A percentile compares a stretch with the other conserved stretches of the same genome.
Conservation (phyloP, 1,139 yeast genomes). For the Candida neerlandica region DNA sequence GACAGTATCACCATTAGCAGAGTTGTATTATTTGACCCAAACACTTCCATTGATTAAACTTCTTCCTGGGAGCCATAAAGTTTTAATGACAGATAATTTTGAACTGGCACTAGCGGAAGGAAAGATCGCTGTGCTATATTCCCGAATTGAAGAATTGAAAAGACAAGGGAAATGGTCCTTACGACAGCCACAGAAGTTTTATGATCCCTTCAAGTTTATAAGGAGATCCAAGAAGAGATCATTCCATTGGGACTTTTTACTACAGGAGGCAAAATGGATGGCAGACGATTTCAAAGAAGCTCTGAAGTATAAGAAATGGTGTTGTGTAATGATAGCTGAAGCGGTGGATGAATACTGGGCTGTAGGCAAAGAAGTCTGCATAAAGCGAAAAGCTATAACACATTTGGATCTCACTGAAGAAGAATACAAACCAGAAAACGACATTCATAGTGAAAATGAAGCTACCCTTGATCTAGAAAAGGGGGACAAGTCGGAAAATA, state of each 20-base stretch:
- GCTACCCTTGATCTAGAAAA: no score
- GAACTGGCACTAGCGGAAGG: slow-evolving; percentile 91
- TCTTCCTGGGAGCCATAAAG: slow-evolving; percentile 83
- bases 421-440: slow-evolving; percentile 2
- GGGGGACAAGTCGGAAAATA: background rate
- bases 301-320: slow-evolving; percentile 65
- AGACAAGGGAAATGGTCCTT: slow-evolving; percentile 89
- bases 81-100: slow-evolving; percentile 79
- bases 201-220: slow-evolving; percentile 62
- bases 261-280: slow-evolving; percentile 89
- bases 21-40: slow-evolving; percentile 83
- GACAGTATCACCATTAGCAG: slow-evolving; percentile 70
- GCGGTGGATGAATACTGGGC: slow-evolving; percentile 79
- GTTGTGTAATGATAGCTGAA: slow-evolving; percentile 69
- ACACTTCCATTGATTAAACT: slow-evolving; percentile 81
- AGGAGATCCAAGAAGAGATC: slow-evolving; percentile 30
- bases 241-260: slow-evolving; percentile 70
- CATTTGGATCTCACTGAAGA: slow-evolving; percentile 15
- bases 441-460: background rate
- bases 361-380: slow-evolving; percentile 69
- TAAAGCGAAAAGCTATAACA: slow-evolving; percentile 35
- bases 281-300: slow-evolving; percentile 77
- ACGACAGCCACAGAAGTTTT: slow-evolving; percentile 74
- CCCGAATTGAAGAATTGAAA: slow-evolving; percentile 89
- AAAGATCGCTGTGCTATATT: slow-evolving; percentile 86